Base-by-base conservation (phyloP, 148 eudicot species). In the Silene uniflora region DNA sequence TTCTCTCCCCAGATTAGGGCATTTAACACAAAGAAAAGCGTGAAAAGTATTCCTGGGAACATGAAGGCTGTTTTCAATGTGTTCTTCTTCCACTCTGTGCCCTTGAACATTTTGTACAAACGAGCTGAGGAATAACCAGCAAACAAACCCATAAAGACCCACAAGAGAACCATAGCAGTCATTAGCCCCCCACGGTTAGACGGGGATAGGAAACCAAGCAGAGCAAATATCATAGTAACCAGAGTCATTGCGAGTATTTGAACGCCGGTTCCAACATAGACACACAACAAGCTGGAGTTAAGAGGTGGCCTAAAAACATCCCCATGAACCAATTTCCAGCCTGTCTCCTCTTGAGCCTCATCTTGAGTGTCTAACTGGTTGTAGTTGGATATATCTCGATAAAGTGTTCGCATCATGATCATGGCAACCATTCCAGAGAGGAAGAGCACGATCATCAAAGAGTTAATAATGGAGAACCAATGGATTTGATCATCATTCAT, bases 321-420 rank as follows among this genome's bases (percentile, higher is more conserved):
- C 71, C 88, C 88, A 58, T 86, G 88, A 61, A 86, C 84, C 69
- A 86, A 64, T 79, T 86, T 86, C 88, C 88, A 86, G 12, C 88
- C 88, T 0, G 86, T 86, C 73, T 86, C 88, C 70, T 85, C 88
- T 65, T 85, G 88, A 73, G 86, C 86, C 78, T 85, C 88, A 67
- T 85, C 88, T 67, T 86, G 88, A 67, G 85, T 78, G 56, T 86
- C 88, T 62, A 86, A 72, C 78, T 86, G 88, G 69, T 86, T 86
- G 70, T 86, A 86, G 78, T 81, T 83, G 72, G 88, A 84, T 39
- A 86, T 86, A 73, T 86, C 88, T 56, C 84, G 71, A 79, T 86
- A 86, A 14, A 86, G 88, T 61, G 88, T 86, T 62, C 88, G 82
- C 88, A 86, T 83, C 86, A 86, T 86, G 81, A 86, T 83, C 88